phyloP scores from a whole-genome alignment of 768 basidiomycete species.

The Punctularia strigosozonata region DNA sequence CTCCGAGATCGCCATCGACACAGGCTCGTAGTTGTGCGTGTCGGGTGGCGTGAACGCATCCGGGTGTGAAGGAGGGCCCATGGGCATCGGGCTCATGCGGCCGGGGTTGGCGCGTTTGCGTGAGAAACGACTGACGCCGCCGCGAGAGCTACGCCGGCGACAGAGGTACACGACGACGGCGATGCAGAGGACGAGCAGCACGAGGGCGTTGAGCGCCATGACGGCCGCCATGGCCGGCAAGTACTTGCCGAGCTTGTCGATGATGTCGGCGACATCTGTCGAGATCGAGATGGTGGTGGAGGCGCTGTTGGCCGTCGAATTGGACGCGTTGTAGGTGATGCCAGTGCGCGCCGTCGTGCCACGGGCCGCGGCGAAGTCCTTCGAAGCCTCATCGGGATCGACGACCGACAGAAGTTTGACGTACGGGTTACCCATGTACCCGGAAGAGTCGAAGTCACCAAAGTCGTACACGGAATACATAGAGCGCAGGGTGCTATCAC shows the following conservation, averaged over 20 bases:
- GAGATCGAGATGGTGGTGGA: conserved; percentile 42
- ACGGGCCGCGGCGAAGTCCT: conserved; percentile 55
- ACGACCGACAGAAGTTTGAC: conserved; percentile 63
- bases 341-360: conserved; percentile 54
- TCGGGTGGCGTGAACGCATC: conserved; percentile 8
- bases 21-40: conserved; percentile 55
- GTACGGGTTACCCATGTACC: conserved; percentile 64
- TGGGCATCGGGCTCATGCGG: conserved; percentile 45
- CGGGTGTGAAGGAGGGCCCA: too few relatives aligned
- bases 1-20: conserved; percentile 40
- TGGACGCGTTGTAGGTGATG: conserved; percentile 50
- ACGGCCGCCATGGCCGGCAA: conserved; percentile 67
- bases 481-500: conserved; percentile 75
- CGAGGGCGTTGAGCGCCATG: conserved; percentile 67
- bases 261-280: conserved; percentile 40
- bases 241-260: conserved; percentile 52
- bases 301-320: conserved; percentile 23
- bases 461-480: conserved; percentile 79
- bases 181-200: conserved; percentile 45
- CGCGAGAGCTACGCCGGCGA: conserved; percentile 26
- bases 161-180: conserved; percentile 43
- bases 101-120: conserved; percentile 30
- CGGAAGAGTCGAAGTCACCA: conserved; percentile 59
- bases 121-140: too few relatives aligned
- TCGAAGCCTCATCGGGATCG: conserved; percentile 57